Percentiles rank a stretch among this genome's conserved stretches.
Evolutionary conservation across 805 yeast species (phyloP).

Genomic region (Maudiozyma turicensis): DNA sequence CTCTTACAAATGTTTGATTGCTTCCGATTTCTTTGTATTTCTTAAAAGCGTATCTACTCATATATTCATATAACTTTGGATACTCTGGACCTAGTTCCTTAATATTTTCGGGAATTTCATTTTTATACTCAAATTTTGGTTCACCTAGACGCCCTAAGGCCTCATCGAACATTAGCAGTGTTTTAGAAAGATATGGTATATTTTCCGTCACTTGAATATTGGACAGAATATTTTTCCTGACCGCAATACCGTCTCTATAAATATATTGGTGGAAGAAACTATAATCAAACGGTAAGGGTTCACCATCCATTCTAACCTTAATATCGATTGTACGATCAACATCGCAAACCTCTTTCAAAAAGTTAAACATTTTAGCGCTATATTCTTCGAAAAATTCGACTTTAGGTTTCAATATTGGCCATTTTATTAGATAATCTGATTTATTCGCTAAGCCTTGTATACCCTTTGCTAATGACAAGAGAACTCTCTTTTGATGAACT

Average conservation of each 20-base stretch:
- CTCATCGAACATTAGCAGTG: constrained; percentile 38
- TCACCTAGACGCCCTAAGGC: constrained; percentile 45
- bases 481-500: constrained; percentile 45
- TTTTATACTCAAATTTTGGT: constrained; percentile 46
- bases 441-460: constrained; percentile 85
- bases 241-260: constrained; percentile 39
- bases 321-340: constrained; percentile 14
- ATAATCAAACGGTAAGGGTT: constrained; percentile 21
- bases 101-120: constrained; percentile 46
- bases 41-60: constrained; percentile 54
- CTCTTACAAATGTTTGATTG: constrained; percentile 42
- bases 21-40: constrained; percentile 32
- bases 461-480: constrained; percentile 72
- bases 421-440: constrained; percentile 52
- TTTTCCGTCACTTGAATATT: constrained; percentile 14
- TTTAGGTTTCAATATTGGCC: constrained; percentile 43
- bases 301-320: constrained; percentile 11
- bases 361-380: constrained; percentile 32
- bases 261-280: constrained; percentile 39
- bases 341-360: constrained; percentile 32
- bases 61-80: constrained; percentile 55
- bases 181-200: constrained; percentile 11
- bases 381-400: constrained; percentile 34
- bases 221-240: constrained; percentile 22
- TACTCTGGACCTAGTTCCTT: constrained; percentile 41